Evolutionary conservation across 768 basidiomycete genomes (phyloP).

Genomic region (Chalciporus piperatus): DNA sequence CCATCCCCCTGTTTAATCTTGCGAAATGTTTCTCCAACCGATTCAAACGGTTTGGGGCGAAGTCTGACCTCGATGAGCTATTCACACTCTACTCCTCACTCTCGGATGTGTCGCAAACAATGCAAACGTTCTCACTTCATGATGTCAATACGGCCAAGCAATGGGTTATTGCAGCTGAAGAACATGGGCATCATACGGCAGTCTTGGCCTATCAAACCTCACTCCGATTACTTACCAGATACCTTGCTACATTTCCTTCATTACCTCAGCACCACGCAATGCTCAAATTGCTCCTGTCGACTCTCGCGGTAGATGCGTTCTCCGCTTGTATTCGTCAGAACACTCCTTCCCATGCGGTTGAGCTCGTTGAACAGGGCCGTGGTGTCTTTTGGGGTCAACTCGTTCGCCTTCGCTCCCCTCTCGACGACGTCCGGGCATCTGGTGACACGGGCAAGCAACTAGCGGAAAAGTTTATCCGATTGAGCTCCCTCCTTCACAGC

Average conservation of each 20-base stretch:
- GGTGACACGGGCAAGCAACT: not conserved
- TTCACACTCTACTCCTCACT: not conserved
- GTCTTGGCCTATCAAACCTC: constrained; percentile 10
- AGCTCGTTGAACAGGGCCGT: constrained; percentile 32
- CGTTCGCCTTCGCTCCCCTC: constrained; percentile 15
- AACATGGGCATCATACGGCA: not conserved
- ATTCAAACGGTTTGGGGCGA: not conserved
- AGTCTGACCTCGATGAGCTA: constrained; percentile 2
- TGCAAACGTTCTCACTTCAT: not conserved
- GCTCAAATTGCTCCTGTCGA: not conserved
- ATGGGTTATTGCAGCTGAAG: not conserved
- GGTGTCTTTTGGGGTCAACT: constrained; percentile 21
- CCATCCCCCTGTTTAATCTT: not conserved
- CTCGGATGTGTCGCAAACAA: not conserved
- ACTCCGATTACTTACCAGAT: constrained; percentile 1
- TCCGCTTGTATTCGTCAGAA: constrained; percentile 13
- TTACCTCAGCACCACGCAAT: not conserved
- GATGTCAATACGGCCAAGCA: not conserved
- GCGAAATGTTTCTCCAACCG: not conserved
- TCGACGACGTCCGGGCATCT: constrained; percentile 1
- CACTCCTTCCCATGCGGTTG: constrained; percentile 18
- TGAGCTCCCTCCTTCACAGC: not conserved
- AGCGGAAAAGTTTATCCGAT: not conserved
- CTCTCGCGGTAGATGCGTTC: constrained; percentile 8
- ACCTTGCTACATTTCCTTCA: constrained; percentile 2